Percentiles rank a stretch among this genome's conserved stretches.
Evolutionary conservation across 768 basidiomycete species (phyloP).

Genomic region (Pisolithus sp.): DNA sequence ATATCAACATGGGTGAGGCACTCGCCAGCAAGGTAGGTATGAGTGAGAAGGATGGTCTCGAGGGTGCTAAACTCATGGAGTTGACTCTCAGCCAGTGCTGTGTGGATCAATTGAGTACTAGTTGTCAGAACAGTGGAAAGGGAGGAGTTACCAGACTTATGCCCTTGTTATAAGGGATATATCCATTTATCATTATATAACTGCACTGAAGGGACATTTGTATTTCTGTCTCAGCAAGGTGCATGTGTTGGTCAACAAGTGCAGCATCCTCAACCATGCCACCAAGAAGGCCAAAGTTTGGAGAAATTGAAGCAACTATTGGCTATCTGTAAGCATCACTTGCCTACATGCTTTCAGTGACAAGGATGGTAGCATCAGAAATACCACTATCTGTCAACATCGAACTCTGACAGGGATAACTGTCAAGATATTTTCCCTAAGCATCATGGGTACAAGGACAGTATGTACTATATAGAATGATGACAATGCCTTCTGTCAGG

Average conservation of each 20-base stretch:
- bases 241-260: slow-evolving; percentile 79
- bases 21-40: slow-evolving; percentile 89
- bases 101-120: slow-evolving; percentile 46
- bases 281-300: slow-evolving; percentile 77
- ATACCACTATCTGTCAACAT: slow-evolving; percentile 41
- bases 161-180: slow-evolving; percentile 76
- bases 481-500: slow-evolving; percentile 70
- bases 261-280: slow-evolving; percentile 58
- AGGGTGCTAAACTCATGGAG: slow-evolving; percentile 56
- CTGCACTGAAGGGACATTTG: slow-evolving; percentile 32
- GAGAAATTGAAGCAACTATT: slow-evolving; percentile 67
- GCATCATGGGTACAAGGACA: slow-evolving; percentile 4
- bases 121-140: background rate
- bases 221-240: slow-evolving; percentile 67
- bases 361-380: slow-evolving; percentile 6
- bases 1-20: slow-evolving; percentile 94
- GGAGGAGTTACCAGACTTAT: slow-evolving; percentile 36
- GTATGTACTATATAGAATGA: slow-evolving; percentile 84
- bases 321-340: background rate
- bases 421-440: slow-evolving; percentile 37
- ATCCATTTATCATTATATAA: slow-evolving; percentile 38
- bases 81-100: slow-evolving; percentile 44
- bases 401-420: slow-evolving; percentile 70
- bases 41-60: slow-evolving; percentile 64
- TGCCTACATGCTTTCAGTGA: background rate